Percentiles rank a stretch among this genome's conserved stretches.
Conservation (phyloP, 768 basidiomycete genomes). For the Phlebiopsis flavidoalba region DNA sequence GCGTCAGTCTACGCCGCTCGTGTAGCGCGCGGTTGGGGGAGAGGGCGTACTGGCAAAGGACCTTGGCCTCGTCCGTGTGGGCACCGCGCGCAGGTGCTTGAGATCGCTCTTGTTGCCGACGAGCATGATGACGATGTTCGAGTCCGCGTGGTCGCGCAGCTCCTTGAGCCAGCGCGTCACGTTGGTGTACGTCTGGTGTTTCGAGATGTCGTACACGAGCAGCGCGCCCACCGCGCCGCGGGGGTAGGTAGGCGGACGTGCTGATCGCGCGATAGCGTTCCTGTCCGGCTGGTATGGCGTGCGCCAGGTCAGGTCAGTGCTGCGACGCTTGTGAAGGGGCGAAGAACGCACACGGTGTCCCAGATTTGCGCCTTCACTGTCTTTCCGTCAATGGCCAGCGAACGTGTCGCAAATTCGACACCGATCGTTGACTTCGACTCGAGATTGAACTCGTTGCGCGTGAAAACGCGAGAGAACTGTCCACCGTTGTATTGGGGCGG, state of each 20-base stretch:
- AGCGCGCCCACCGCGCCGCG: slow-evolving; percentile 93
- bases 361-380: slow-evolving; percentile 98
- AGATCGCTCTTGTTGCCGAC: slow-evolving; percentile 99
- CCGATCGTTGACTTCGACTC: slow-evolving; percentile 99
- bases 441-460: slow-evolving; percentile 98
- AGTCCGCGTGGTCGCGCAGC: slow-evolving; percentile 89
- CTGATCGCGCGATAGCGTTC: slow-evolving; percentile 97
- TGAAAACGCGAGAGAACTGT: slow-evolving; percentile 99
- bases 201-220: slow-evolving; percentile 91
- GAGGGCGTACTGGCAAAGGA: slow-evolving; percentile 68
- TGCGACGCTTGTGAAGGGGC: background rate
- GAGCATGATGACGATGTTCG: slow-evolving; percentile 93
- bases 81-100: slow-evolving; percentile 93
- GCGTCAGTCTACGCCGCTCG: background rate
- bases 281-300: slow-evolving; percentile 72
- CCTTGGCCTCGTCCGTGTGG: slow-evolving; percentile 96
- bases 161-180: slow-evolving; percentile 97
- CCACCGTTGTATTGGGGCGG: background rate
- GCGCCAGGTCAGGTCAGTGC: background rate
- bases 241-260: slow-evolving; percentile 99
- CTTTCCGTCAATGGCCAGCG: slow-evolving; percentile 94
- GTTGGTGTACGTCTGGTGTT: slow-evolving; percentile 91
- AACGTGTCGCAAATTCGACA: slow-evolving; percentile 96
- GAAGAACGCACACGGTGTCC: slow-evolving; percentile 84
- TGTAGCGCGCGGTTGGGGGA: background rate